Conservation (phyloP, 2,329 filamentous ascomycete genomes). For the Penicillium oxalicum region DNA sequence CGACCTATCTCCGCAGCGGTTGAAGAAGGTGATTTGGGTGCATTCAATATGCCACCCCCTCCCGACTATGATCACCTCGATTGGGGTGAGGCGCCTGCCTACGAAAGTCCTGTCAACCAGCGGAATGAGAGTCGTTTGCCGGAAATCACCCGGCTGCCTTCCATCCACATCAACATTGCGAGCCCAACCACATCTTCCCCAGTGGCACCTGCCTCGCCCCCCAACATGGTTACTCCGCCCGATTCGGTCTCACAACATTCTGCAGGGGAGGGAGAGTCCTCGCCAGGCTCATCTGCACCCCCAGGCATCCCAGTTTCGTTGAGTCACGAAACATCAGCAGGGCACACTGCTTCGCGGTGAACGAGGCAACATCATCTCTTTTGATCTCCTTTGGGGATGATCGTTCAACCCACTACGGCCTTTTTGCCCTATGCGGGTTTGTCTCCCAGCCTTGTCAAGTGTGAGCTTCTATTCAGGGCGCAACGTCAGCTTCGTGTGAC, state of each 20-base stretch:
- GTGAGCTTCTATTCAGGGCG: too few relatives aligned
- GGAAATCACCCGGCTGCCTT: constrained; percentile 22
- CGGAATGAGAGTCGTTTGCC: constrained; percentile 12
- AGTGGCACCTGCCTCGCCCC: constrained; percentile 18
- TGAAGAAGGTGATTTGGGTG: constrained; percentile 35
- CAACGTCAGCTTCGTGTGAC: too few relatives aligned
- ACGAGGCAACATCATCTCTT: too few relatives aligned
- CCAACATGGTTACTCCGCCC: constrained; percentile 5
- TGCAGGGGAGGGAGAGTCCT: not conserved
- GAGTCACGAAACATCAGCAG: not conserved
- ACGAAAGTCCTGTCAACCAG: constrained; percentile 26
- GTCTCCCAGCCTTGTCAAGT: too few relatives aligned
- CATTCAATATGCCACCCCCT: constrained; percentile 31
- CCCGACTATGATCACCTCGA: constrained; percentile 40
- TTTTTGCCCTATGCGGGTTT: too few relatives aligned
- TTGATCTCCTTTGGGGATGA: too few relatives aligned
- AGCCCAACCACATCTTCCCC: constrained; percentile 24
- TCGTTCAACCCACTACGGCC: too few relatives aligned
- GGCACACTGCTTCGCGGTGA: too few relatives aligned
- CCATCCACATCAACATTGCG: constrained; percentile 28
- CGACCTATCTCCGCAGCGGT: constrained; percentile 13
- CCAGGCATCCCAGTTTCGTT: not conserved
- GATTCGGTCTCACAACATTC: not conserved
- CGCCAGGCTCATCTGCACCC: not conserved
- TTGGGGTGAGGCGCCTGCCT: constrained; percentile 42